Conservation (phyloP, 768 basidiomycete genomes). For the Wakefieldia striispora region DNA sequence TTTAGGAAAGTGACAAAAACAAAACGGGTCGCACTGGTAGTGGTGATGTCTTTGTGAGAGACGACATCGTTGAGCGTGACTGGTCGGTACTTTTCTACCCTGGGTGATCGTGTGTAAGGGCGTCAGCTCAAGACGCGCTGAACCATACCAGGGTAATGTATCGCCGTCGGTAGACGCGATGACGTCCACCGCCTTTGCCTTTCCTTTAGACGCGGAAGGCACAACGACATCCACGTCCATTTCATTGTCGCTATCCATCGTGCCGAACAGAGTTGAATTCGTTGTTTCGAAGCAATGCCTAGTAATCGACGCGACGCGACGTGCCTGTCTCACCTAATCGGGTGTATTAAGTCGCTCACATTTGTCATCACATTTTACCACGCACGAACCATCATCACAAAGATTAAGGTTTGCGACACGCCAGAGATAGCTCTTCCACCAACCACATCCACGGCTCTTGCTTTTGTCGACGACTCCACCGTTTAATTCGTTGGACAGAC, state of each 20-base stretch:
- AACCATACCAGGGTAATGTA: constrained; percentile 77
- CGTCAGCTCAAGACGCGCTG: background rate
- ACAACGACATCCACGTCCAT: constrained; percentile 42
- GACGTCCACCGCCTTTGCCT: constrained; percentile 58
- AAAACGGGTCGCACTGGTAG: constrained; percentile 63
- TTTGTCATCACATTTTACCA: constrained; percentile 14
- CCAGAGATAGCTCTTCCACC: constrained; percentile 15
- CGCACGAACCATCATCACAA: constrained; percentile 47
- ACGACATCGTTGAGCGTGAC: constrained; percentile 91
- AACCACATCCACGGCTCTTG: constrained; percentile 44
- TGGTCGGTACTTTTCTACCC: constrained; percentile 99
- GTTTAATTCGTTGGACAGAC: constrained; percentile 88
- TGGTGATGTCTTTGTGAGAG: constrained; percentile 93
- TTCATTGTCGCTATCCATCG: constrained; percentile 44
- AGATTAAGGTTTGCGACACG: constrained; percentile 26
- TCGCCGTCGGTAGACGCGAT: constrained; percentile 50
- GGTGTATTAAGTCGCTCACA: constrained; percentile 9
- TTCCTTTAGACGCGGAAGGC: constrained; percentile 52
- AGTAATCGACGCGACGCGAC: constrained; percentile 22
- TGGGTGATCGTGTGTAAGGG: constrained; percentile 28
- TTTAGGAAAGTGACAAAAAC: background rate
- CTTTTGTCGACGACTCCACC: constrained; percentile 95
- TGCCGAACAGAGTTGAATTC: background rate
- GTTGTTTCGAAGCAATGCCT: too few species aligned
- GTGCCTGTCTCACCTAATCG: constrained; percentile 5